Evolutionary conservation across 2,329 filamentous ascomycete species (phyloP), one percentile per base, ranked within the genome.

Genomic region (Phyllosticta citrichinensis): DNA sequence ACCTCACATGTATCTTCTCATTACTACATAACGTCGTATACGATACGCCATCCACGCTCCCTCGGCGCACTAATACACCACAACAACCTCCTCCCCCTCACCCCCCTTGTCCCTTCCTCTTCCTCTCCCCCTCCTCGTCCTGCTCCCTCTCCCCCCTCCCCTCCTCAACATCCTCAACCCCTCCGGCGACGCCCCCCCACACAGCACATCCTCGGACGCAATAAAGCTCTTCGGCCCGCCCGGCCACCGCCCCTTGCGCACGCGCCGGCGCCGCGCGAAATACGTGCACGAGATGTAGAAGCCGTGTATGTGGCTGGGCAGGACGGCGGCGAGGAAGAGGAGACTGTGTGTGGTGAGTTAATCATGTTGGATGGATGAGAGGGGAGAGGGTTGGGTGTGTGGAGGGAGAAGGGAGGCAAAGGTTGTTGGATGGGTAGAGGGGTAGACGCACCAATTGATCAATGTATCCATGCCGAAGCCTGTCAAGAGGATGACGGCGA

Each of bases 241-340:
- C 5, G 63, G 63, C 4, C 33, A 57, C 3, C 57, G 56, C 12
- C 61, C 61, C 19, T 63, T 63, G 50, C 58, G 55, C 17, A 62
- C 63, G 51, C 61, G 60, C 6, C 58, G 57, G 4, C 58, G 55
- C 14, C 63, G 63, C 24, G 60, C 51, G 55, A 64, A 64, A 40
- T 64, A 64, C 9, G 58, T 61, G 52, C 57, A 52, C 19, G 51
- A 56, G 55, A 64, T 53, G 61, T 63, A 63, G 61, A 64, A 64
- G 35, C 55, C 63, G 53, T 64, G 63, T 47, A 64, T 56, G 56
- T 64, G 63, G 17, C 57, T 58, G 17, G 63, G 63, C 22, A 64
- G 53, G 22, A 64, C 58, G 25, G 60, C 63, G 40, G 58, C 57
- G 33, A 64, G 57, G 56, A 64, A 64, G 40, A 64, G 63, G 51